phyloP scores from a whole-genome alignment of 2,329 filamentous ascomycete genomes.

The Paecilomyces dactylethromorphus region DNA sequence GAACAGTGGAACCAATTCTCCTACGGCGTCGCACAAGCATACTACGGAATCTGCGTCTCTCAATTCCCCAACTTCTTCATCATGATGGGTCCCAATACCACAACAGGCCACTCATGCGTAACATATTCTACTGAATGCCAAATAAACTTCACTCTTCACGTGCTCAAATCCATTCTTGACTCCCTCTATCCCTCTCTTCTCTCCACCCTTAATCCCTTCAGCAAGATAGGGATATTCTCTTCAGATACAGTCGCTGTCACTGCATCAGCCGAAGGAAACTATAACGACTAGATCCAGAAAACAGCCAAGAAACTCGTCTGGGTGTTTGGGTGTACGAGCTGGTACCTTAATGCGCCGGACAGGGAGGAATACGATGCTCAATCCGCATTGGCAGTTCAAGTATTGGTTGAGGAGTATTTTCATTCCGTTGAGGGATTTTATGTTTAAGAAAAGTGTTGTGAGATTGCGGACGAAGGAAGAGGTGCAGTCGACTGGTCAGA shows the following conservation, averaged over 20 bases:
- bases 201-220: constrained; percentile 9
- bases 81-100: constrained; percentile 40
- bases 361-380: constrained; percentile 46
- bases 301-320: constrained; percentile 42
- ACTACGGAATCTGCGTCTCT: constrained; percentile 45
- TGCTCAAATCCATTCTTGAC: constrained; percentile 37
- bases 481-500: background rate
- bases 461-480: background rate
- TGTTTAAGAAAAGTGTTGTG: constrained; percentile 14
- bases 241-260: constrained; percentile 30
- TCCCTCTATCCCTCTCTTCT: constrained; percentile 19
- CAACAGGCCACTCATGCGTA: constrained; percentile 45
- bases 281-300: constrained; percentile 35
- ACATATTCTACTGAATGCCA: constrained; percentile 48
- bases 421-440: constrained; percentile 32
- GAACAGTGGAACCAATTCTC: constrained; percentile 31
- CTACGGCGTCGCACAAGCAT: constrained; percentile 35
- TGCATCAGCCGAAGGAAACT: constrained; percentile 23
- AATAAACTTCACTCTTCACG: constrained; percentile 41
- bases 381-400: constrained; percentile 46
- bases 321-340: constrained; percentile 46
- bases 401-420: constrained; percentile 46
- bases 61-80: constrained; percentile 44
- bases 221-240: background rate
- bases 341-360: constrained; percentile 45